Percentiles rank a stretch among this genome's conserved stretches.
Evolutionary conservation across 73 alveolate species (phyloP).

Genomic region (Uronychia setigera): DNA sequence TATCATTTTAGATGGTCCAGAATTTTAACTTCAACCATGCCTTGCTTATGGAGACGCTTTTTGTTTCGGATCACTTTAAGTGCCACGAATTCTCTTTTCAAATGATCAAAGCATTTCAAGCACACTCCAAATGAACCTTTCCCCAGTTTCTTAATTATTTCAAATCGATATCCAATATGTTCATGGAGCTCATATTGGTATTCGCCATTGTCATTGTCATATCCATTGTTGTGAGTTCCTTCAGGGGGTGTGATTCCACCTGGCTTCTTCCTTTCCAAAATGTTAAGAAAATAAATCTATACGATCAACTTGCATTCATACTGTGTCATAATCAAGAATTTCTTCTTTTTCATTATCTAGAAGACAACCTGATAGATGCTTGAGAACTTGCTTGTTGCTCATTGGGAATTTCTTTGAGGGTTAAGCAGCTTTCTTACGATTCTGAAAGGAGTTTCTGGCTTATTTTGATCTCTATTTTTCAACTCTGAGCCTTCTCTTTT

Average conservation of each 20-base stretch:
- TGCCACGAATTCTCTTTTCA: slow-evolving; percentile 81
- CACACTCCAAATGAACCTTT: slow-evolving; percentile 97
- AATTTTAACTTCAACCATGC: slow-evolving; percentile 77
- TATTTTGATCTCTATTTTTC: neutral
- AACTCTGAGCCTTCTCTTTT: neutral
- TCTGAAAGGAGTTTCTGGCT: neutral
- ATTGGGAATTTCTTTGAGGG: slow-evolving; percentile 19
- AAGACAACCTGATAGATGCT: slow-evolving; percentile 13
- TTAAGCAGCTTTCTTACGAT: neutral
- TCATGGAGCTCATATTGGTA: slow-evolving; percentile 74
- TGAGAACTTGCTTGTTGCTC: slow-evolving; percentile 10
- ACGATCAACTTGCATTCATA: neutral
- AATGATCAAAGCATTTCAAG: slow-evolving; percentile 87
- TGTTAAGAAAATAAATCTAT: slow-evolving; percentile 16
- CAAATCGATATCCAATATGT: slow-evolving; percentile 90
- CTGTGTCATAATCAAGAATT: slow-evolving; percentile 11
- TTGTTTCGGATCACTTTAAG: slow-evolving; percentile 86
- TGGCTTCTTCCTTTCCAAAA: slow-evolving; percentile 36
- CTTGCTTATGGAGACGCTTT: slow-evolving; percentile 83
- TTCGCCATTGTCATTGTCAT: slow-evolving; percentile 85
- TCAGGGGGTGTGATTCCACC: slow-evolving; percentile 21
- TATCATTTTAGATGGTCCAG: slow-evolving; percentile 44
- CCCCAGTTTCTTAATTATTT: slow-evolving; percentile 89
- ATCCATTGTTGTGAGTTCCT: slow-evolving; percentile 46
- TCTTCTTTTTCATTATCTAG: slow-evolving; percentile 20